Conservation (phyloP, 306 rosid genomes). For the Alnus rubra region DNA sequence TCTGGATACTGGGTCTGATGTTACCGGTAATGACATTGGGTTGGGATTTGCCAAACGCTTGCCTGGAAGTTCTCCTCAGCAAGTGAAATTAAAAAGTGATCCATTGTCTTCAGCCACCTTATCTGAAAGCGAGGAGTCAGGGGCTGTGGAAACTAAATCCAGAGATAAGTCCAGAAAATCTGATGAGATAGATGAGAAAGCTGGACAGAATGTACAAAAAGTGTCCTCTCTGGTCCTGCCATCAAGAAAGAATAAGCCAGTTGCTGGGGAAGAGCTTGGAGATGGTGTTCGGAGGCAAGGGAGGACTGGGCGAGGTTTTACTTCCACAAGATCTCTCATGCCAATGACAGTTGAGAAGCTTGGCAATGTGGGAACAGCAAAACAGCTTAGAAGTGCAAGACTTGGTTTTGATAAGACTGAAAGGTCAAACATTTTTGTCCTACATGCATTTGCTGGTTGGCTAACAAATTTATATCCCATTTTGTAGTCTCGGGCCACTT, state of each 20-base stretch:
- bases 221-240: slow-evolving; percentile 56
- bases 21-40: slow-evolving; percentile 71
- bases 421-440: slow-evolving; percentile 53
- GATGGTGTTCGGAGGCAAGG: slow-evolving; percentile 99
- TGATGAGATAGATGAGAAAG: slow-evolving; percentile 78
- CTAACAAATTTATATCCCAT: slow-evolving; percentile 1
- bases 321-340: slow-evolving; percentile 61
- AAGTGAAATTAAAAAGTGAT: slow-evolving; percentile 74
- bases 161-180: slow-evolving; percentile 72
- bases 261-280: slow-evolving; percentile 84
- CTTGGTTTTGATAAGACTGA: slow-evolving; percentile 81
- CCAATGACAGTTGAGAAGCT: slow-evolving; percentile 77
- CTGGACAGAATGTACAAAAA: slow-evolving; percentile 69
- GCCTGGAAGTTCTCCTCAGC: slow-evolving; percentile 83
- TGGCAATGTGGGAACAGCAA: slow-evolving; percentile 83
- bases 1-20: slow-evolving; percentile 66
- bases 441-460: slow-evolving; percentile 27
- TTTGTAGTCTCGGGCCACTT: slow-evolving; percentile 17
- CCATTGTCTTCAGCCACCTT: slow-evolving; percentile 69
- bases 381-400: slow-evolving; percentile 89
- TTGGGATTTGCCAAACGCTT: slow-evolving; percentile 69
- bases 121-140: slow-evolving; percentile 99
- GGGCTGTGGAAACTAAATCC: slow-evolving; percentile 70
- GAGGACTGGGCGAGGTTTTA: slow-evolving; percentile 78
- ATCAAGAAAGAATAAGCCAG: slow-evolving; percentile 74